Evolutionary conservation across 2,329 filamentous ascomycete genomes (phyloP).

Genomic region (Fusarium marasasianum): DNA sequence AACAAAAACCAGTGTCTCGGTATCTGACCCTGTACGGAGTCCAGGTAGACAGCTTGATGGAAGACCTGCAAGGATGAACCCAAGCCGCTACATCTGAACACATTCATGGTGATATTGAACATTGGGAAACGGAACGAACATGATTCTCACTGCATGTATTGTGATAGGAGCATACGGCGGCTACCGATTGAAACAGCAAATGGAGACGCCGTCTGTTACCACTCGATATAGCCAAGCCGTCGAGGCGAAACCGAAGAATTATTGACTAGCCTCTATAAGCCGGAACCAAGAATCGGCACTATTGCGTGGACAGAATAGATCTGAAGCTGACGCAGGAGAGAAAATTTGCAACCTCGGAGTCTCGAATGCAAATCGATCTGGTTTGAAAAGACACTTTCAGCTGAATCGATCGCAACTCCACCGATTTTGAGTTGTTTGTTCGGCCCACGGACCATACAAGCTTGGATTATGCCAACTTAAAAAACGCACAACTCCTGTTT

Average conservation of each 20-base stretch:
- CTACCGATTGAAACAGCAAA: slow-evolving; percentile 32
- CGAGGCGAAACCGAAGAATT: not conserved
- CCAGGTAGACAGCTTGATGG: not conserved
- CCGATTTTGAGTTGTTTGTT: slow-evolving; percentile 3
- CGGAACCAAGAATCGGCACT: not conserved
- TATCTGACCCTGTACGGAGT: slow-evolving; percentile 4
- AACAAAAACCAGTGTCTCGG: slow-evolving; percentile 17
- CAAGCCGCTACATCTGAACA: not conserved
- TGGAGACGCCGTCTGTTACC: slow-evolving; percentile 10
- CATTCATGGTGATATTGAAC: not conserved
- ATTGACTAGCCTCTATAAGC: not conserved
- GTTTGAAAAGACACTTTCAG: not conserved
- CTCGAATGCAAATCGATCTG: not conserved
- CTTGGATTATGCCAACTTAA: not conserved
- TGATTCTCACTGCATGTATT: not conserved
- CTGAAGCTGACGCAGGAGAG: not conserved
- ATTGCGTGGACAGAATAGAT: not conserved
- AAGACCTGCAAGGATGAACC: not conserved
- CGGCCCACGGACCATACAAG: not conserved
- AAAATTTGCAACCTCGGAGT: not conserved
- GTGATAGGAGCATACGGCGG: slow-evolving; percentile 4
- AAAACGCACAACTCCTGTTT: slow-evolving; percentile 21
- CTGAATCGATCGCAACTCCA: slow-evolving; percentile 9
- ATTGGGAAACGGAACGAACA: not conserved
- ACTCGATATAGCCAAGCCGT: not conserved